A percentile compares a stretch with the other conserved stretches of the same genome.
phyloP scores from a whole-genome alignment of 345 rosid species.

The Arabis hirsuta region DNA sequence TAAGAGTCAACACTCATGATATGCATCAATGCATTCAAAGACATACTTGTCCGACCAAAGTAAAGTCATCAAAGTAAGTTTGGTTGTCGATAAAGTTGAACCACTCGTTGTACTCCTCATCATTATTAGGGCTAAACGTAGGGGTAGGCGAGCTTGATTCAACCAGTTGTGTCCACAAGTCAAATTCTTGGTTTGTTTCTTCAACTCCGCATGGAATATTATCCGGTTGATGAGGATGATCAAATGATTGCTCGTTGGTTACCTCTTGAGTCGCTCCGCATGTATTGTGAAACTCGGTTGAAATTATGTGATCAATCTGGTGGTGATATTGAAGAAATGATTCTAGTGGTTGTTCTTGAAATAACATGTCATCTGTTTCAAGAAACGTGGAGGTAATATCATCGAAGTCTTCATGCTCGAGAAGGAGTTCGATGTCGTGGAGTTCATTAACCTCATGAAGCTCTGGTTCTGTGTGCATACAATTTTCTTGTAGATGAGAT shows the following conservation, averaged over 20 bases:
- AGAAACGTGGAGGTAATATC: slow-evolving; percentile 26
- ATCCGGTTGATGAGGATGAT: slow-evolving; percentile 27
- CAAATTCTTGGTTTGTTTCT: slow-evolving; percentile 23
- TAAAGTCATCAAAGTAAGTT: slow-evolving; percentile 31
- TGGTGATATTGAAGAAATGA: background rate
- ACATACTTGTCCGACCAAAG: slow-evolving; percentile 24
- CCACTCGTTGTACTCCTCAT: slow-evolving; percentile 32
- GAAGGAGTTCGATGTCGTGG: slow-evolving; percentile 30
- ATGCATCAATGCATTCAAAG: slow-evolving; percentile 8
- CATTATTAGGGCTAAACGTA: background rate
- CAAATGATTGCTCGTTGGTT: slow-evolving; percentile 21
- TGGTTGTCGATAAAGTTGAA: slow-evolving; percentile 33
- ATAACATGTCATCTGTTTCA: slow-evolving; percentile 9
- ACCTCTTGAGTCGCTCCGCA: slow-evolving; percentile 14
- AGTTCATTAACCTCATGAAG: slow-evolving; percentile 21
- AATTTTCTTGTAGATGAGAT: slow-evolving; percentile 24
- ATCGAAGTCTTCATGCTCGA: slow-evolving; percentile 33
- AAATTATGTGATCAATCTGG: slow-evolving; percentile 4
- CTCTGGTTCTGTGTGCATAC: slow-evolving; percentile 25
- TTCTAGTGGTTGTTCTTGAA: slow-evolving; percentile 16
- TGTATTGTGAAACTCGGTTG: slow-evolving; percentile 17
- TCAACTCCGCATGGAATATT: slow-evolving; percentile 6
- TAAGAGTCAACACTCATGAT: slow-evolving; percentile 5
- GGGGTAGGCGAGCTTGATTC: slow-evolving; percentile 16
- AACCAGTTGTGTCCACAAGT: slow-evolving; percentile 27